Evolutionary conservation across 148 eudicot species (phyloP).

Genomic region (Rhododendron vialii): DNA sequence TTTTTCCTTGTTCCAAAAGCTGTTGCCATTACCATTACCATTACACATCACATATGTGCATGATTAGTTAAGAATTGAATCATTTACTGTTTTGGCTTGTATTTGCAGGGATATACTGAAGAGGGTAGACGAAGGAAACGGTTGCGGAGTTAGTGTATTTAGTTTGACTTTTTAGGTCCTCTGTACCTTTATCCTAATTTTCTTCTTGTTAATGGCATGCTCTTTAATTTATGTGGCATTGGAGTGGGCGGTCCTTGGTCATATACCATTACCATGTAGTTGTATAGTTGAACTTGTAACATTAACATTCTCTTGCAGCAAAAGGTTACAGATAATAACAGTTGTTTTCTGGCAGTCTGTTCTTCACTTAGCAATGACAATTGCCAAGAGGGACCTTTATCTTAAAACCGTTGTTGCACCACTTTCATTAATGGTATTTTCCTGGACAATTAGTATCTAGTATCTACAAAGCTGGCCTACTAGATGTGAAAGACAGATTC

Average conservation of each 20-base stretch:
- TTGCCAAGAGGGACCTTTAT: neutral
- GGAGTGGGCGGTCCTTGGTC: slow-evolving; percentile 15
- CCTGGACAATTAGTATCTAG: neutral
- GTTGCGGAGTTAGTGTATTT: slow-evolving; percentile 32
- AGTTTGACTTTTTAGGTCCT: slow-evolving; percentile 19
- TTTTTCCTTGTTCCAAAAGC: neutral
- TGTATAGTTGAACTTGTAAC: slow-evolving; percentile 40
- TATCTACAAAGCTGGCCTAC: neutral
- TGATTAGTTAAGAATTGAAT: neutral
- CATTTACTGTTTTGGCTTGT: slow-evolving; percentile 6
- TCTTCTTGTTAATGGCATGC: slow-evolving; percentile 18
- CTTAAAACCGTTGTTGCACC: neutral
- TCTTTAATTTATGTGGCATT: slow-evolving; percentile 22
- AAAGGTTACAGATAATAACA: slow-evolving; percentile 22
- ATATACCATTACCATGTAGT: slow-evolving; percentile 38
- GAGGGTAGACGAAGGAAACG: slow-evolving; percentile 46
- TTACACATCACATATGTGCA: neutral
- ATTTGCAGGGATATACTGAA: slow-evolving; percentile 41
- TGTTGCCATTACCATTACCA: neutral
- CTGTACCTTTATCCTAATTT: slow-evolving; percentile 40
- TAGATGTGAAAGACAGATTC: neutral
- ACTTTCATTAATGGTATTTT: neutral
- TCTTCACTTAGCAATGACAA: neutral
- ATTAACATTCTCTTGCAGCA: slow-evolving; percentile 19
- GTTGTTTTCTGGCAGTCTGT: slow-evolving; percentile 11